Conservation (phyloP, 345 rosid species). For the Carallia brachiata region DNA sequence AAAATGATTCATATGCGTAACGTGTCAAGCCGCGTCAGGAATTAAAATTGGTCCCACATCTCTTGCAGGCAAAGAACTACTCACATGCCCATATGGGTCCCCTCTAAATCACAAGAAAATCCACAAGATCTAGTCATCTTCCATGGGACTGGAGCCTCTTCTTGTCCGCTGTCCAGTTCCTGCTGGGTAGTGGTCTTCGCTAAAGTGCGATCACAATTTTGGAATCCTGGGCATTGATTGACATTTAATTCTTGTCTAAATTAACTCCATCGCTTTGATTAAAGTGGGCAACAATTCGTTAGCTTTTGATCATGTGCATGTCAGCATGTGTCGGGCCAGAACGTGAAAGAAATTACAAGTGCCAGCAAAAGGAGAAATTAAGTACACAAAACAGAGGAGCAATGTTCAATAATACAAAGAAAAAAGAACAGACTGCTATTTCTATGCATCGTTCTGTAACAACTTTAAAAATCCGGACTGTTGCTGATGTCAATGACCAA, state of each 20-base stretch:
- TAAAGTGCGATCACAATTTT: not conserved
- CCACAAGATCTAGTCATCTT: not conserved
- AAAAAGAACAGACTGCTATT: slow-evolving; percentile 35
- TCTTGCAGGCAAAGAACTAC: not conserved
- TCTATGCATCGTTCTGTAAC: slow-evolving; percentile 37
- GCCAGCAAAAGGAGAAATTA: not conserved
- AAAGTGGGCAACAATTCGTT: no score
- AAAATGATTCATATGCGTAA: slow-evolving; percentile 2
- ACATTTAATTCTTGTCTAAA: not conserved
- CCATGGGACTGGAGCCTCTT: not conserved
- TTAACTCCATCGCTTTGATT: no score
- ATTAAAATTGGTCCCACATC: slow-evolving; percentile 11
- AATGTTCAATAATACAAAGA: not conserved
- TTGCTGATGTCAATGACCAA: slow-evolving; percentile 40
- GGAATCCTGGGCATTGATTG: not conserved
- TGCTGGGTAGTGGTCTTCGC: not conserved
- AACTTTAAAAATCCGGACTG: slow-evolving; percentile 33
- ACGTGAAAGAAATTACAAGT: not conserved
- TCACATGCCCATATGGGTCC: slow-evolving; percentile 29
- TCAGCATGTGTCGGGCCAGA: no score
- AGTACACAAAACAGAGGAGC: not conserved
- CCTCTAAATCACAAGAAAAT: slow-evolving; percentile 28
- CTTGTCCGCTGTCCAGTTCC: not conserved
- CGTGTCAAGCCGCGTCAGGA: not conserved
- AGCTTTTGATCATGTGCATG: no score